A percentile compares a stretch with the other conserved stretches of the same genome.
These are phyloP conservation scores for Mortierella sp. DNA, from an alignment of 371 early-diverging fungal species.

Conservation along the genomic window DNA sequence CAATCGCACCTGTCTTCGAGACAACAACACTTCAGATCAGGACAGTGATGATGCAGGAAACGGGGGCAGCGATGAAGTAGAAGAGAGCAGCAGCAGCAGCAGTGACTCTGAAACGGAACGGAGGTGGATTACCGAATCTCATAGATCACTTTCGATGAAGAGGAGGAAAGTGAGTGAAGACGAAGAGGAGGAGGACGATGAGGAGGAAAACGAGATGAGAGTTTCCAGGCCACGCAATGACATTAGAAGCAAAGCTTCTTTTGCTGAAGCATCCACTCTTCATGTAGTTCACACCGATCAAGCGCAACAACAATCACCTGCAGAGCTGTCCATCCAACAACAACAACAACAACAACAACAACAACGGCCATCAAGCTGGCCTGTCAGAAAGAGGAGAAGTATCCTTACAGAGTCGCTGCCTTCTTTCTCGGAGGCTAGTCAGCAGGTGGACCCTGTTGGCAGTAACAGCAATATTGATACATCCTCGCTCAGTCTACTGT, in stretches of 20 bases:
- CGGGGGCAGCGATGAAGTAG: not conserved
- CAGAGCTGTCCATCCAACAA: not conserved
- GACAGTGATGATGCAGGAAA: slow-evolving; percentile 14
- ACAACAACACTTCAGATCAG: slow-evolving; percentile 7
- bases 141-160: slow-evolving; percentile 32
- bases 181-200: slow-evolving; percentile 12
- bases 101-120: slow-evolving; percentile 19
- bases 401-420: slow-evolving; percentile 15
- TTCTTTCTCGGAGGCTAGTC: not conserved
- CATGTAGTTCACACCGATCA: not conserved
- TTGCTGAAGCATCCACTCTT: not conserved
- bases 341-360: not conserved
- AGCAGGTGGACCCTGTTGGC: not conserved
- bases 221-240: not conserved
- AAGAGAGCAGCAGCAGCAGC: slow-evolving; percentile 6
- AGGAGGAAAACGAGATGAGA: not conserved
- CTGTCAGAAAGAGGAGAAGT: slow-evolving; percentile 32
- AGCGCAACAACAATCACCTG: not conserved
- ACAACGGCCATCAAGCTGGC: slow-evolving; percentile 21
- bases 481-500: slow-evolving; percentile 42
- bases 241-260: not conserved
- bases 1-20: not conserved
- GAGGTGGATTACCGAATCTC: not conserved
- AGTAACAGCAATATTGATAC: slow-evolving; percentile 20
- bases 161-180: slow-evolving; percentile 39